Conservation (phyloP, 768 basidiomycete species). For the Dioszegia crocea region DNA sequence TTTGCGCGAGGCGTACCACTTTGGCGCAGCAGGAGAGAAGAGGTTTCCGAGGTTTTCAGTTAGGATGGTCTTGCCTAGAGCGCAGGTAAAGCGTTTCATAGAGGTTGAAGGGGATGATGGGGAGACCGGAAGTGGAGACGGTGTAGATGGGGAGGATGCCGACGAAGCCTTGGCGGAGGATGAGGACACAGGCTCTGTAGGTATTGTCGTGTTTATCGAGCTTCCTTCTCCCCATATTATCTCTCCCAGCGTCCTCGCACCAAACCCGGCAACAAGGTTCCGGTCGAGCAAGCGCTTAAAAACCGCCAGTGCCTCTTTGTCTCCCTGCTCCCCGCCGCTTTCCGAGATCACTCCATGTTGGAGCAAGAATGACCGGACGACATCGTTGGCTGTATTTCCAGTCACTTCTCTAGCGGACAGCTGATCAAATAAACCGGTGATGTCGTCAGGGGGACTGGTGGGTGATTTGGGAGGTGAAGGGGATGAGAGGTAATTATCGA, state of each 20-base stretch:
- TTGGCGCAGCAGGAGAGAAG: slow-evolving; percentile 12
- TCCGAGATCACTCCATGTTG: slow-evolving; percentile 11
- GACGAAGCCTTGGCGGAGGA: no score
- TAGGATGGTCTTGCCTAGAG: slow-evolving; percentile 43
- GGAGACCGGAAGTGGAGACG: neutral
- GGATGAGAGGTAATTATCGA: neutral
- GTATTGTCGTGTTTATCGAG: neutral
- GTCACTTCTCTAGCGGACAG: slow-evolving; percentile 20
- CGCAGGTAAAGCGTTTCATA: slow-evolving; percentile 16
- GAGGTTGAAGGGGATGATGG: neutral
- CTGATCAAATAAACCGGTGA: slow-evolving; percentile 20
- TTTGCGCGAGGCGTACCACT: slow-evolving; percentile 47
- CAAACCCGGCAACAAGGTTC: slow-evolving; percentile 45
- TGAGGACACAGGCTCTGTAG: neutral
- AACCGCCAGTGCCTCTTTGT: slow-evolving; percentile 12
- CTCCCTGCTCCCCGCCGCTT: neutral
- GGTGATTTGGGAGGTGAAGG: neutral
- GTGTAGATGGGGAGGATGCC: neutral
- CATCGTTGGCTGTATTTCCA: slow-evolving; percentile 25
- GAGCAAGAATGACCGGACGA: slow-evolving; percentile 17
- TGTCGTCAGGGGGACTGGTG: neutral
- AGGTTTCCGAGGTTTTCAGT: slow-evolving; percentile 15
- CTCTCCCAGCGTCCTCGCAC: slow-evolving; percentile 25
- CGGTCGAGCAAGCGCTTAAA: slow-evolving; percentile 42
- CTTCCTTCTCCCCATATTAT: slow-evolving; percentile 21